phyloP scores from a whole-genome alignment of 176 grass and related monocot genomes.

The Oryza officinalis region DNA sequence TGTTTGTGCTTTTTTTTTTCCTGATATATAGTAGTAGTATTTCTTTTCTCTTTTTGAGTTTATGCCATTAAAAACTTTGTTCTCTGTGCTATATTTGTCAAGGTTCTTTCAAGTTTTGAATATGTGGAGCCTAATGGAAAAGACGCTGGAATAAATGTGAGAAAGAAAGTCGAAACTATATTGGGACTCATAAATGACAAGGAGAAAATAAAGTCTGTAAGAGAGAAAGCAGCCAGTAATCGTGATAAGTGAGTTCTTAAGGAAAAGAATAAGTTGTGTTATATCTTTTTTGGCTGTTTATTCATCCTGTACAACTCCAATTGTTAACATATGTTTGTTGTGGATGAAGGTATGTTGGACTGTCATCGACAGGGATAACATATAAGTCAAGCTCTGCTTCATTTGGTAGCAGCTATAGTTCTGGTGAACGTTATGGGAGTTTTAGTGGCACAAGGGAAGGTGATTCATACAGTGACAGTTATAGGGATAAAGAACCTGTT shows the following conservation, averaged over 20 bases:
- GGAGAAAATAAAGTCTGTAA: conserved; percentile 85
- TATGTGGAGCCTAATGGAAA: conserved; percentile 98
- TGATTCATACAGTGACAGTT: conserved; percentile 66
- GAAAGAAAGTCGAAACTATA: conserved; percentile 96
- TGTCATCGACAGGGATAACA: conserved; percentile 89
- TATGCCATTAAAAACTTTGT: conserved; percentile 24
- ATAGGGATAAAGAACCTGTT: conserved; percentile 62
- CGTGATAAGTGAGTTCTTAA: conserved; percentile 81
- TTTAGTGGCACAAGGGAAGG: conserved; percentile 67
- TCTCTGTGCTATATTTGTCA: conserved; percentile 36
- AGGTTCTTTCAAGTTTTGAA: conserved; percentile 91
- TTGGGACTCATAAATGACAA: conserved; percentile 80
- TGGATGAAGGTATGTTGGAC: conserved; percentile 76
- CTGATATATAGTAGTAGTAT: background rate
- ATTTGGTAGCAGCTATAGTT: conserved; percentile 64
- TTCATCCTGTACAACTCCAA: conserved; percentile 12
- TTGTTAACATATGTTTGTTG: conserved; percentile 38
- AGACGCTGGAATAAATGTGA: conserved; percentile 94
- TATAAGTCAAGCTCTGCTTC: conserved; percentile 78
- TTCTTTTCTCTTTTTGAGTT: conserved; percentile 13
- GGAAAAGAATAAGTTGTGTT: background rate
- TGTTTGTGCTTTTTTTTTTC: conserved; percentile 21
- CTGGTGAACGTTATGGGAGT: conserved; percentile 74
- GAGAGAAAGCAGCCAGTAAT: conserved; percentile 85
- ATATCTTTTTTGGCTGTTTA: background rate